These are phyloP conservation scores for Sphaerulina musiva DNA, from an alignment of 2,329 filamentous ascomycete genomes.

Conservation along the genomic window DNA sequence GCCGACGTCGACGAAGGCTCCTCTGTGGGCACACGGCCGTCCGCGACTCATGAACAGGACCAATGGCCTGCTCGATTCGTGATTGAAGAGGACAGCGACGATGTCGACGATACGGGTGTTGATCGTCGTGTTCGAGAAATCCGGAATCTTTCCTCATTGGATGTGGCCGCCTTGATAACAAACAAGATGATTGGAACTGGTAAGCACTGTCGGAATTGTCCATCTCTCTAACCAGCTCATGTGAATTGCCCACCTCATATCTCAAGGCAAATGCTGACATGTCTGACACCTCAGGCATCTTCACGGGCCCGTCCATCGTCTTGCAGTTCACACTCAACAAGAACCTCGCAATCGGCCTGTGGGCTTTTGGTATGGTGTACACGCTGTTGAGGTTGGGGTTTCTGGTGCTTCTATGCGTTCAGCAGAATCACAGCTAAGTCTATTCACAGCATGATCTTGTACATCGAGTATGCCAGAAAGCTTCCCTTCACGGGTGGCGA, in stretches of 20 bases:
- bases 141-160: slow-evolving; percentile 11
- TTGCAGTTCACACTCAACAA: slow-evolving; percentile 15
- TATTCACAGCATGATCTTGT: slow-evolving; percentile 10
- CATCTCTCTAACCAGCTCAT: not conserved
- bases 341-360: slow-evolving; percentile 10
- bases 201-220: too few relatives aligned
- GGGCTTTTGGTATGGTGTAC: slow-evolving; percentile 14
- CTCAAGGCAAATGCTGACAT: not conserved
- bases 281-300: slow-evolving; percentile 11
- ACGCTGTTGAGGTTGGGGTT: slow-evolving; percentile 10
- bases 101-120: not conserved
- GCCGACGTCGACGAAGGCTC: not conserved
- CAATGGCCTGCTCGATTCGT: not conserved
- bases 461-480: slow-evolving; percentile 13
- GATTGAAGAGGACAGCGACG: not conserved
- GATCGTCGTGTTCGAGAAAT: slow-evolving; percentile 3
- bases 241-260: not conserved
- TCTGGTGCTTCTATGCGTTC: too few relatives aligned
- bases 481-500: slow-evolving; percentile 16
- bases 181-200: slow-evolving; percentile 23
- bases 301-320: slow-evolving; percentile 12
- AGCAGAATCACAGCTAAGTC: not conserved
- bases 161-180: slow-evolving; percentile 19
- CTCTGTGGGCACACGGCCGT: not conserved
- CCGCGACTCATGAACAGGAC: not conserved